Base-by-base conservation (phyloP, 805 yeast species). In the Groenewaldozyma salmanticensis region DNA sequence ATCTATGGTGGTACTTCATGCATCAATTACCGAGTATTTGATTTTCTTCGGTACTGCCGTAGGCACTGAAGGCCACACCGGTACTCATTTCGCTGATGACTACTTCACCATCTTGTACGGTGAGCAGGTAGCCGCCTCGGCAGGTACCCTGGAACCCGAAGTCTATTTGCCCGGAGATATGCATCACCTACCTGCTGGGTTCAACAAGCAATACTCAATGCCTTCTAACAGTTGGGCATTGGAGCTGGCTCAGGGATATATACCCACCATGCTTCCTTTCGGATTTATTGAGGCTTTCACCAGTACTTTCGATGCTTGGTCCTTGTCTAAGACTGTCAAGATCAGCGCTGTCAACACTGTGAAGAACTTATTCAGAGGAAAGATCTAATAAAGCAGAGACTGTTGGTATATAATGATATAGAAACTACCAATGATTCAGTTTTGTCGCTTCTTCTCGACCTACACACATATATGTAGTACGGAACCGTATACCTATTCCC, bases 231-330 rank as follows among this genome's bases (percentile, higher is more conserved):
- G 83, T 0, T 92, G 79, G 63, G 96, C 98, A 7, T 67, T 92
- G 50, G 98, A 92, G 61, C 71, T 90, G 55, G 98, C 98, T 5
- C 97, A 90, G 67, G 98, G 98, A 45, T 92, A 95, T 94, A 85
- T 92, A 50, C 97, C 98, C 27, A 80, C 90, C 33, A 92, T 92
- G 98, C 71, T 92, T 46, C 97, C 97, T 17, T 92, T 92, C 60
- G 98, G 98, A 0, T 77, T 90, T 64, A 66, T 84, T 38, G 95
- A 86, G 58, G 75, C 81, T 3, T 55, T 81, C 44, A 72, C 80
- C 40, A 80, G 94, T 33, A 92, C 97, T 13, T 61, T 88, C 52
- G 98, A 92, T 60, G 59, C 79, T 45, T 61, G 67, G 51, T 77
- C 94, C 20, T 69, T 90, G 45, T 63, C 59, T 45, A 72, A 74